Evolutionary conservation across 139 green algal species (phyloP), one percentile per base, ranked within the genome.

Genomic region (Pedinophyceae sp.): DNA sequence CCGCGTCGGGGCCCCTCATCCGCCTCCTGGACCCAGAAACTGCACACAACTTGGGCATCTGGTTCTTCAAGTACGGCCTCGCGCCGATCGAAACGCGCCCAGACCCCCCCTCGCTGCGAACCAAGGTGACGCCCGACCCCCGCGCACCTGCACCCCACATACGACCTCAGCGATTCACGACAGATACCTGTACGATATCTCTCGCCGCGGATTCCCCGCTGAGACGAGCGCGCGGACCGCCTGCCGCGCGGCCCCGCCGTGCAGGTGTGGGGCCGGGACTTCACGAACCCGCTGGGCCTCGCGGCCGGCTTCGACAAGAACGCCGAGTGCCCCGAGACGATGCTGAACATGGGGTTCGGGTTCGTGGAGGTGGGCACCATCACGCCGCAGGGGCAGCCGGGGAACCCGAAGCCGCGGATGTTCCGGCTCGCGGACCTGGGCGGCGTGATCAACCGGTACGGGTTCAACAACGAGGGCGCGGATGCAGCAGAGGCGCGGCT

Each of bases 261-360:
- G 20, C 19, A 59, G 13, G 64, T 91, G 2, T 94, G 82, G 75
- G 76, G 74, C 18, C 64, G 68, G 1, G 27, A 65, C 6, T 94
- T 98, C 30, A 22, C 61, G 3, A 98, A 98, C 67, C 90, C 90
- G 2, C 60, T 98, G 24, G 82, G 89, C 15, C 58, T 98, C 25
- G 90, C 90, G 19, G 90, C 90, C 27, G 90, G 90, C 0, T 98
- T 98, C 69, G 90, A 98, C 77, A 98, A 98, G 73, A 70, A 93
- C 63, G 89, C 79, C 17, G 76, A 94, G 50, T 75, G 73, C 1
- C 59, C 93, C 7, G 72, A 87, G 23, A 65, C 68, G 2, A 49
- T 96, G 24, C 55, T 95, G 48, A 72, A 64, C 1, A 63, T 96
- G 30, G 89, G 90, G 1, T 93, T 97, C 71, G 90, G 88, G 0